These are phyloP conservation scores for Phytomonas sp. DNA, from an alignment of 208 protist species.

Conservation along the genomic window DNA sequence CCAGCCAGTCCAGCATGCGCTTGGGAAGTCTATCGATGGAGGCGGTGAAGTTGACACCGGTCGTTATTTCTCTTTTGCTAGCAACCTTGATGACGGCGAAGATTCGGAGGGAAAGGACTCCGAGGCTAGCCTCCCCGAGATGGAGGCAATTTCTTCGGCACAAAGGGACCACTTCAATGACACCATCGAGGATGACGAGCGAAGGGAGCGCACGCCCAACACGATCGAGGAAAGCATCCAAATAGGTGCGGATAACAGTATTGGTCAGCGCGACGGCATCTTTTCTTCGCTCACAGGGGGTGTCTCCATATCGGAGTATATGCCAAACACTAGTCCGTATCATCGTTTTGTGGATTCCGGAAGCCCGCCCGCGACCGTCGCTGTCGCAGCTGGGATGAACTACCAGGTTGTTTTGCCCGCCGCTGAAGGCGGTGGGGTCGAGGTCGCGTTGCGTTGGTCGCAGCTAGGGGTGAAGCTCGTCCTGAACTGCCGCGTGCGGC, in stretches of 20 bases:
- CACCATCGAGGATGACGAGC: slow-evolving; percentile 11
- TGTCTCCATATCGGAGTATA: background rate
- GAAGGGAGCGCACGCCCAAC: slow-evolving; percentile 6
- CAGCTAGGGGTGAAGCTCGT: slow-evolving; percentile 38
- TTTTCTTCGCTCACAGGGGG: background rate
- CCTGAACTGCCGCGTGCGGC: slow-evolving; percentile 29
- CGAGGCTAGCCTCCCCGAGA: background rate
- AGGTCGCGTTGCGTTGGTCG: slow-evolving; percentile 54
- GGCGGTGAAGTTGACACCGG: background rate
- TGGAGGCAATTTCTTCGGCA: background rate
- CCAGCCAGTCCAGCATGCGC: background rate
- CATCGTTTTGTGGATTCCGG: slow-evolving; percentile 2
- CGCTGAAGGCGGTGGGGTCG: slow-evolving; percentile 29
- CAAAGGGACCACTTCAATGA: background rate
- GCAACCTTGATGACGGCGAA: background rate
- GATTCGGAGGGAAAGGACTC: background rate
- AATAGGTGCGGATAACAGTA: background rate
- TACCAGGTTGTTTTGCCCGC: slow-evolving; percentile 26
- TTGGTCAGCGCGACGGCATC: background rate
- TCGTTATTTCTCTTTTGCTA: background rate
- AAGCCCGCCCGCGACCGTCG: background rate
- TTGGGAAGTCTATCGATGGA: background rate
- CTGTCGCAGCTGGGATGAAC: background rate
- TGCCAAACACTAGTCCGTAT: slow-evolving; percentile 3
- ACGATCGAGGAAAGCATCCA: slow-evolving; percentile 17